These are phyloP conservation scores for Cymbopogon flexuosus DNA, from an alignment of 202 grass and related monocot genomes.

Conservation along the genomic window DNA sequence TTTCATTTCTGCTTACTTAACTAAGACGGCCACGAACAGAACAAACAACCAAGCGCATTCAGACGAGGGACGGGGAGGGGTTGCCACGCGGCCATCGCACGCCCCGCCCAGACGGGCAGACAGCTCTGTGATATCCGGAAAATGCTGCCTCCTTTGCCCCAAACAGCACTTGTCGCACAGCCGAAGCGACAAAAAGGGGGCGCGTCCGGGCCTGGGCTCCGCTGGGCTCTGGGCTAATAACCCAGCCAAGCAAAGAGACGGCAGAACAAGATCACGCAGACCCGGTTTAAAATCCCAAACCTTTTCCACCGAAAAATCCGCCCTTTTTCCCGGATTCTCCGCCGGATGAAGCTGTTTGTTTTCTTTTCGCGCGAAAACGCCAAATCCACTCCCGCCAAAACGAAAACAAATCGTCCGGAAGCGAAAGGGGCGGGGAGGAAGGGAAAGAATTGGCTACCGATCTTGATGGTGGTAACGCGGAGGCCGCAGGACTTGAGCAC, in stretches of 20 bases:
- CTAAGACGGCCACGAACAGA: no score
- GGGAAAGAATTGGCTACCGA: constrained; percentile 52
- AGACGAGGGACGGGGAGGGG: background rate
- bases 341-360: background rate
- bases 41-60: constrained; percentile 8
- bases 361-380: constrained; percentile 6
- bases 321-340: background rate
- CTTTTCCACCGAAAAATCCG: constrained; percentile 15
- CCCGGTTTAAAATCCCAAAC: constrained; percentile 17
- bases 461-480: constrained; percentile 86
- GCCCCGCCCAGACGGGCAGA: constrained; percentile 15
- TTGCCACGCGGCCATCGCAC: constrained; percentile 27
- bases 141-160: constrained; percentile 29
- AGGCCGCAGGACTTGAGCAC: constrained; percentile 75
- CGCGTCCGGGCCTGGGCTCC: background rate
- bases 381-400: background rate
- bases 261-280: background rate
- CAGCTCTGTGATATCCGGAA: constrained; percentile 20
- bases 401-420: background rate
- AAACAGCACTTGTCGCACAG: constrained; percentile 9
- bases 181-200: constrained; percentile 22
- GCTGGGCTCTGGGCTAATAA: no score
- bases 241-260: background rate
- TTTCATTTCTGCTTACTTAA: background rate
- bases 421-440: no score